Conservation (phyloP, 2,329 filamentous ascomycete genomes). For the Penicillium sp. region DNA sequence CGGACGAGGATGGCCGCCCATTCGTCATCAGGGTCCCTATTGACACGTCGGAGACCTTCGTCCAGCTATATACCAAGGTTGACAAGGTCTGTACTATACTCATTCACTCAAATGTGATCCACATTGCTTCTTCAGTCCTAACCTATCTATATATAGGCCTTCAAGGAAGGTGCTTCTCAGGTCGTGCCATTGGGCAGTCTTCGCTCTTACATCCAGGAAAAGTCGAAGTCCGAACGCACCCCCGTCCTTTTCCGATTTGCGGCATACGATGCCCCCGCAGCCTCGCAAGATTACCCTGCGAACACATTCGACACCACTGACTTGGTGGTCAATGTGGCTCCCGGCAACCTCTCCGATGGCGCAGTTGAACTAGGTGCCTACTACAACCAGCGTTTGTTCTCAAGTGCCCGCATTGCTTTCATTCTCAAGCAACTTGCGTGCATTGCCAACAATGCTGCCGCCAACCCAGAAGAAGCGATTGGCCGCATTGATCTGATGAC, state of each 20-base stretch:
- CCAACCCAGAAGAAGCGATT: constrained; percentile 42
- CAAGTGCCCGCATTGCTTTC: constrained; percentile 46
- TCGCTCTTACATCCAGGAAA: constrained; percentile 44
- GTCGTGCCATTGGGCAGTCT: constrained; percentile 45
- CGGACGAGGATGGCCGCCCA: constrained; percentile 45
- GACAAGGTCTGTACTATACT: constrained; percentile 34
- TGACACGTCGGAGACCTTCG: constrained; percentile 43
- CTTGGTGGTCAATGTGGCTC: constrained; percentile 43
- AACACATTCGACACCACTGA: constrained; percentile 49
- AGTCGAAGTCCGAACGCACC: constrained; percentile 40
- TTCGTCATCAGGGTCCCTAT: constrained; percentile 49
- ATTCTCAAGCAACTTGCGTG: constrained; percentile 47
- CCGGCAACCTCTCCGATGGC: constrained; percentile 21
- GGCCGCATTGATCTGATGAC: constrained; percentile 48
- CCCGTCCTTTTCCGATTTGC: constrained; percentile 51
- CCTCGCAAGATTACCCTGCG: constrained; percentile 43
- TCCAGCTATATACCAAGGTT: constrained; percentile 42
- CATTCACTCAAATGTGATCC: neutral
- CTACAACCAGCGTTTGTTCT: constrained; percentile 50
- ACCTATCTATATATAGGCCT: constrained; percentile 33
- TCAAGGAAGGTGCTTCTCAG: constrained; percentile 43
- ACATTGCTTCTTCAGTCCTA: constrained; percentile 1
- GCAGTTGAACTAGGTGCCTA: constrained; percentile 41
- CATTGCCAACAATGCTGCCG: constrained; percentile 44
- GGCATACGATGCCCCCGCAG: constrained; percentile 48